These are phyloP conservation scores for Eimeria necatrix DNA, from an alignment of 169 alveolate genomes.

Conservation along the genomic window DNA sequence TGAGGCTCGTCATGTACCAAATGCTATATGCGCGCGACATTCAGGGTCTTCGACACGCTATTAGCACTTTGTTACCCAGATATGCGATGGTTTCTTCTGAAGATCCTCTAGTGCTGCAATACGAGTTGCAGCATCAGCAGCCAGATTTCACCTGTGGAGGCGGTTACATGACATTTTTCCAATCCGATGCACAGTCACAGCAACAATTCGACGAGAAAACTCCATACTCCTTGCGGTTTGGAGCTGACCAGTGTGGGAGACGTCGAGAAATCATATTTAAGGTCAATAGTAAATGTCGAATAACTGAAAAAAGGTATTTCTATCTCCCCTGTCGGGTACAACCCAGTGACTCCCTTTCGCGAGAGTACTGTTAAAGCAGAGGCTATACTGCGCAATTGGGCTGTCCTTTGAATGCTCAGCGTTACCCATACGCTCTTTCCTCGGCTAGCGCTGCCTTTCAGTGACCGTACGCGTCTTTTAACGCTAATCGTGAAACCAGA, in stretches of 20 bases:
- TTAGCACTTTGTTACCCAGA: constrained; percentile 44
- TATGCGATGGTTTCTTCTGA: constrained; percentile 16
- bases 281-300: not conserved
- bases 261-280: constrained; percentile 50
- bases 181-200: constrained; percentile 30
- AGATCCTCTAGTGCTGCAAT: constrained; percentile 31
- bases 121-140: constrained; percentile 49
- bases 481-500: constrained; percentile 37
- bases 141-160: constrained; percentile 54
- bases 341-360: no score
- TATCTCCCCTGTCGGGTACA: not conserved
- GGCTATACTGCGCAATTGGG: not conserved
- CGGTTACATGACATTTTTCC: constrained; percentile 56
- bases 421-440: constrained; percentile 31
- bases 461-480: constrained; percentile 11
- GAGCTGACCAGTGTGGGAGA: constrained; percentile 55
- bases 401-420: not conserved
- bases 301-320: not conserved
- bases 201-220: constrained; percentile 35
- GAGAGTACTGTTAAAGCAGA: no score
- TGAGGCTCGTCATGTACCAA: not conserved
- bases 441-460: constrained; percentile 37
- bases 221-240: constrained; percentile 34
- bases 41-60: constrained; percentile 57
- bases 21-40: not conserved